These are phyloP conservation scores for Phascolomyces articulosus DNA, from an alignment of 371 early-diverging fungal genomes.

Conservation along the genomic window DNA sequence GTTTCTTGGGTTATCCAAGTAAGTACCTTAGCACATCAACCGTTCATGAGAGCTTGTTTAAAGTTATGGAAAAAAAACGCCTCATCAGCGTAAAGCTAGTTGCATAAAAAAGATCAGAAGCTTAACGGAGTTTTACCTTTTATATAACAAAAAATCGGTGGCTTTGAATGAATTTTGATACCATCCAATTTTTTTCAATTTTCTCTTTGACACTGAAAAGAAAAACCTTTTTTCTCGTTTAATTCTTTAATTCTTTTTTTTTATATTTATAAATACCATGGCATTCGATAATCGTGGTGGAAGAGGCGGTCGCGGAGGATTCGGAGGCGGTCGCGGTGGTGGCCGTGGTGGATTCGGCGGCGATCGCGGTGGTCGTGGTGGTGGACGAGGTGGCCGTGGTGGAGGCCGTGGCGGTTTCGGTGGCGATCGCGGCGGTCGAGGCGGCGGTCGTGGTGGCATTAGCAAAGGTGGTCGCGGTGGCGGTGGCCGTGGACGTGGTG, in stretches of 20 bases:
- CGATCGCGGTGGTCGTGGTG: slow-evolving; percentile 33
- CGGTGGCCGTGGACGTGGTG: slow-evolving; percentile 54
- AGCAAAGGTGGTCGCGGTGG: slow-evolving; percentile 33
- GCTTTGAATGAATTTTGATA: no score
- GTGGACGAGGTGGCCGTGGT: slow-evolving; percentile 20
- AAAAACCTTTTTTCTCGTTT: no score
- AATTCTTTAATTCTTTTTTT: neutral
- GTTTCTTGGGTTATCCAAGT: no score
- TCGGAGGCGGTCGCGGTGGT: slow-evolving; percentile 55
- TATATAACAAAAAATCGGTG: no score
- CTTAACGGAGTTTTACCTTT: no score
- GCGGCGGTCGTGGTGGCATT: slow-evolving; percentile 49
- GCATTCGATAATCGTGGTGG: slow-evolving; percentile 41
- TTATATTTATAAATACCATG: slow-evolving; percentile 16
- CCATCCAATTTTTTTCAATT: no score
- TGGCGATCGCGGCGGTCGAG: slow-evolving; percentile 16
- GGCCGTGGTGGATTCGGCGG: slow-evolving; percentile 58
- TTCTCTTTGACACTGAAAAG: no score
- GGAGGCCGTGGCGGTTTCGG: slow-evolving; percentile 21
- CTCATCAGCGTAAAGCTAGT: no score
- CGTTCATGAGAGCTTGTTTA: no score
- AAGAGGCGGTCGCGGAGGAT: slow-evolving; percentile 57
- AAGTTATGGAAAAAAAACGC: no score
- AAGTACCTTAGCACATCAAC: no score
- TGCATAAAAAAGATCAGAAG: no score